Percentiles rank a stretch among this genome's conserved stretches.
These are phyloP conservation scores for Blastocystis sp. DNA, from an alignment of 352 stramenopile species.

Conservation along the genomic window DNA sequence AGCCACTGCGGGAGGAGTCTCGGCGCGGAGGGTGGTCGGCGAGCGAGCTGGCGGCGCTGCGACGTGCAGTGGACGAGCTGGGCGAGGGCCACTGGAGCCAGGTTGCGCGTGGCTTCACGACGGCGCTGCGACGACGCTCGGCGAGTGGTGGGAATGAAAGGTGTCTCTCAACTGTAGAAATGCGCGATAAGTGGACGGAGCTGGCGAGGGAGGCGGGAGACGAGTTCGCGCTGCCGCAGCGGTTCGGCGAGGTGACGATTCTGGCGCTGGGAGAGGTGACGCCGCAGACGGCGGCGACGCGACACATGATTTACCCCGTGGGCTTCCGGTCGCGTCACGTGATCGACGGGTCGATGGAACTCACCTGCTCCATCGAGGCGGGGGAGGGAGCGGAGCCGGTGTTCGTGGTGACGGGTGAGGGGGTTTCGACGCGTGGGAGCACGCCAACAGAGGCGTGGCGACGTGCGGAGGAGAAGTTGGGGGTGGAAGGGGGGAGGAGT, in stretches of 20 bases:
- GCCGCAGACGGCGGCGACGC: neutral
- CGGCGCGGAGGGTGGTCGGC: neutral
- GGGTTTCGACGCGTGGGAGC: neutral
- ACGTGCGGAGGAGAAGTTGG: neutral
- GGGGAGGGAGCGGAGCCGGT: neutral
- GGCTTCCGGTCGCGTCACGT: neutral
- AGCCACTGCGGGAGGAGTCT: neutral
- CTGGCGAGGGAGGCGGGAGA: neutral
- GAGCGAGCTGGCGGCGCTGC: neutral
- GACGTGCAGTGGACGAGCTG: neutral
- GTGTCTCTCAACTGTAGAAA: neutral
- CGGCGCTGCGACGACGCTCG: slow-evolving; percentile 5
- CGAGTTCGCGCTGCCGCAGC: neutral
- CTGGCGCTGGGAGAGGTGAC: neutral
- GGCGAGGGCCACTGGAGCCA: slow-evolving; percentile 21
- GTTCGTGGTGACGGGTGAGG: neutral
- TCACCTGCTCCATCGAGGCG: neutral
- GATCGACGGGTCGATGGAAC: neutral
- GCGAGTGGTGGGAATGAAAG: neutral
- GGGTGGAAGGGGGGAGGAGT: neutral
- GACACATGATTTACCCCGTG: neutral
- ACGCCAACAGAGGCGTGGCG: neutral
- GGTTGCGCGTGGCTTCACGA: neutral
- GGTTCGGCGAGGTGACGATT: neutral
- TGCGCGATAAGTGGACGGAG: slow-evolving; percentile 19